Evolutionary conservation across 495 filamentous ascomycete species (phyloP), one percentile per base, ranked within the genome.

Genomic region (Achaetomiella virescens): DNA sequence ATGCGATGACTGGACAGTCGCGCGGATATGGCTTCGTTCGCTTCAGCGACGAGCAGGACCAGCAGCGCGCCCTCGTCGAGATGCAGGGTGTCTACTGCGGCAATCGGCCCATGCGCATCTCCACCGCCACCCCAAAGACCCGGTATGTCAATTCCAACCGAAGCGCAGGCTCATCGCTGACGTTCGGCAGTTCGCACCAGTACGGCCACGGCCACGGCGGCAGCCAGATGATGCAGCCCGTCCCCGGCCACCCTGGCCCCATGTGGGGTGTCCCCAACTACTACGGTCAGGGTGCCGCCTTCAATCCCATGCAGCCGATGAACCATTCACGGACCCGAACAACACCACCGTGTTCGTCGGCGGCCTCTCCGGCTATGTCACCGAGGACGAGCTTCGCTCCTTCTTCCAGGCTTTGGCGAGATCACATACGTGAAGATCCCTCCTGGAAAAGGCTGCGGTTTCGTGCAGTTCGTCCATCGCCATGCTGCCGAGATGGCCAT

Each of bases 241-340:
- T 70, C 18, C 62, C 72, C 36, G 64, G 70, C 0, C 68, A 69
- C 17, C 63, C 69, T 12, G 68, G 65, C 21, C 65, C 60, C 40
- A 72, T 78, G 64, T 72, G 69, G 53, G 66, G 70, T 58, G 55
- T 72, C 52, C 66, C 64, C 14, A 64, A 66, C 53, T 70, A 59
- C 36, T 74, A 73, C 42, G 63, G 58, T 49, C 65, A 68, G 48
- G 63, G 63, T 1, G 62, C 63, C 1, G 63, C 62, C 0, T 78
- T 71, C 61, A 78, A 77, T 55, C 74, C 75, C 0, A 66, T 78
- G 58, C 91, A 96, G 75, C 91, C 91, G 15, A 99, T 99, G 93
- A 99, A 99, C 73, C 93, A 99, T 99, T 99, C 76, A 99, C 93
- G 31, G 93, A 99, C 64, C 93, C 93, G n/a, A 99, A 99, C 81